Conservation (phyloP, 176 grass and related monocot genomes). For the Musa itinerans region DNA sequence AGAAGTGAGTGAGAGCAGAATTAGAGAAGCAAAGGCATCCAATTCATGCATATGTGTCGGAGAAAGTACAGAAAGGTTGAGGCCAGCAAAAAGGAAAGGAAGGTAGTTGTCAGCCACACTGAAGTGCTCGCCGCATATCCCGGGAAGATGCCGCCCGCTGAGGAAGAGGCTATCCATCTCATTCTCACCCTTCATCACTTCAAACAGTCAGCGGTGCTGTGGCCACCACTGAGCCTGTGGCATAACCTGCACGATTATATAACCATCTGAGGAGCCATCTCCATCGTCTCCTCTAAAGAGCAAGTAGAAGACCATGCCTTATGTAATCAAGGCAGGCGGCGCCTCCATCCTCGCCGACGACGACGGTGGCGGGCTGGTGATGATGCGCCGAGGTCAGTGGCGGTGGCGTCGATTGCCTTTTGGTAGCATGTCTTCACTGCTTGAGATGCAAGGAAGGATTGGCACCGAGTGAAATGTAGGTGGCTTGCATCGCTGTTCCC, state of each 20-base stretch:
- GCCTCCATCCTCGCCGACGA: too few species aligned
- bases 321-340: neutral
- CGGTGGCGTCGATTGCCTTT: neutral
- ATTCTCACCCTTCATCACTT: neutral
- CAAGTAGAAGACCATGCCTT: neutral
- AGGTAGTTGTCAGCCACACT: neutral
- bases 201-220: too few species aligned
- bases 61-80: neutral
- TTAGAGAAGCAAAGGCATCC: neutral
- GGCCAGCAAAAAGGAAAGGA: neutral
- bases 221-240: too few species aligned
- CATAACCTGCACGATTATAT: too few species aligned
- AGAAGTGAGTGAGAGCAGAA: neutral
- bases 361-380: neutral
- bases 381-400: neutral
- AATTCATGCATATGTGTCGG: neutral
- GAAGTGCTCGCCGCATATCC: neutral
- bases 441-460: neutral
- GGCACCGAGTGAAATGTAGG: neutral
- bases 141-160: neutral
- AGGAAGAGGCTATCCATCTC: neutral
- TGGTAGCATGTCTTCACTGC: neutral
- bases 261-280: neutral
- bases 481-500: neutral
- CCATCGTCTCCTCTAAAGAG: neutral